These are phyloP conservation scores for Cajanus cajan DNA, from an alignment of 306 rosid species.

Conservation along the genomic window DNA sequence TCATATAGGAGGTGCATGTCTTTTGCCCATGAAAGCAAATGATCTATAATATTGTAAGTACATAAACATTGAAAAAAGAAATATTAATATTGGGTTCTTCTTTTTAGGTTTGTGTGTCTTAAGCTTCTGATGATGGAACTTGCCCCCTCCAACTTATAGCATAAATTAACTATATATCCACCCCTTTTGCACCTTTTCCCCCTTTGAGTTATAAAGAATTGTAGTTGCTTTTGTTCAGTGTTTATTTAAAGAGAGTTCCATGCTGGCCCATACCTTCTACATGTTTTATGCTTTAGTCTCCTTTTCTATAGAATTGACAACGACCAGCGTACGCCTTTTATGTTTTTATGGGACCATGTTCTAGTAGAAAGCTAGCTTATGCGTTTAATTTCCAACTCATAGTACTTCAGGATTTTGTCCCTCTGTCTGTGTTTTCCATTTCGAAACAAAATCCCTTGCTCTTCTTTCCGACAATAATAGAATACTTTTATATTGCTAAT, in stretches of 20 bases:
- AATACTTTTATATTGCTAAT: not conserved
- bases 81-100: constrained; percentile 41
- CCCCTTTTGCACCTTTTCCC: constrained; percentile 12
- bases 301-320: constrained; percentile 40
- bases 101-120: constrained; percentile 53
- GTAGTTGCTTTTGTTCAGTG: constrained; percentile 35
- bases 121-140: constrained; percentile 44
- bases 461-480: not conserved
- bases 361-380: constrained; percentile 24
- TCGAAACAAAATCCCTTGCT: constrained; percentile 16
- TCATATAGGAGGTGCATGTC: constrained; percentile 12
- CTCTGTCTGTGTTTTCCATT: constrained; percentile 30
- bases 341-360: constrained; percentile 46
- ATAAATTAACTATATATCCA: constrained; percentile 12
- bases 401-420: constrained; percentile 31
- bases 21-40: constrained; percentile 37
- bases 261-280: constrained; percentile 44
- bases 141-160: constrained; percentile 55
- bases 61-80: not conserved
- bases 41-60: not conserved
- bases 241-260: constrained; percentile 29
- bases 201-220: constrained; percentile 19
- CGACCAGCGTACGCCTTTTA: constrained; percentile 41
- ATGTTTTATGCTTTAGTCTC: constrained; percentile 39
- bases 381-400: constrained; percentile 33